A percentile compares a stretch with the other conserved stretches of the same genome.
phyloP scores from a whole-genome alignment of 805 yeast species.

The Metschnikowia lunata region DNA sequence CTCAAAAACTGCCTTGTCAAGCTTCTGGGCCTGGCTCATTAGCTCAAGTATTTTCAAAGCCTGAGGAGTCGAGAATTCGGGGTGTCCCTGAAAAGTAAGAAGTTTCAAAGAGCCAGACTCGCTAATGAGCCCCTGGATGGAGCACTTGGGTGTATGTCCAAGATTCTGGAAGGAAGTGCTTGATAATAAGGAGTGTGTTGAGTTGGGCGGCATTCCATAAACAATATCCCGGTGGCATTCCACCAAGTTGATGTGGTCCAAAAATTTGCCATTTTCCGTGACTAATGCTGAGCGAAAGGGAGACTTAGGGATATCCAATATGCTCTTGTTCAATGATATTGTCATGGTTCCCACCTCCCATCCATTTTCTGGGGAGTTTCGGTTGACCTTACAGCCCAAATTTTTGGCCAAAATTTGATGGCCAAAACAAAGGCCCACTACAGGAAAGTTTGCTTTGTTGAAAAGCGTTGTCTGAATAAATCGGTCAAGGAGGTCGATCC shows the following conservation, averaged over 20 bases:
- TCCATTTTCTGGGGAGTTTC: conserved; percentile 49
- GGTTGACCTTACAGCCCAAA: conserved; percentile 54
- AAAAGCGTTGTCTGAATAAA: conserved; percentile 25
- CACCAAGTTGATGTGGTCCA: conserved; percentile 35
- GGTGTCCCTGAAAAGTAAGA: conserved; percentile 85
- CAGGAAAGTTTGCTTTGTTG: conserved; percentile 33
- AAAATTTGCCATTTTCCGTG: conserved; percentile 52
- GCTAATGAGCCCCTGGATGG: conserved; percentile 60
- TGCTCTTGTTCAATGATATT: conserved; percentile 42
- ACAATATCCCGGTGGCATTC: conserved; percentile 40
- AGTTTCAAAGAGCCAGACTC: conserved; percentile 42
- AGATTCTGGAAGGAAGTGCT: conserved; percentile 32
- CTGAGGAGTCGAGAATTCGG: conserved; percentile 57
- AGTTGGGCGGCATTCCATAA: conserved; percentile 36
- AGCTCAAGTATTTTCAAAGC: conserved; percentile 23
- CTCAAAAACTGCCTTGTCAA: conserved; percentile 26
- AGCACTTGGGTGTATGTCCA: conserved; percentile 54
- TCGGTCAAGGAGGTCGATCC: conserved; percentile 39
- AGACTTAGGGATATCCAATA: conserved; percentile 23
- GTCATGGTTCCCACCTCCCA: conserved; percentile 69
- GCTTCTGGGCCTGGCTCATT: conserved; percentile 14
- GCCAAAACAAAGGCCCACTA: conserved; percentile 80
- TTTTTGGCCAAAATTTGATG: conserved; percentile 75
- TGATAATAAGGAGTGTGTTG: conserved; percentile 9
- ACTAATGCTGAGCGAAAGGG: conserved; percentile 27